Percentiles rank a stretch among this genome's conserved stretches.
These are phyloP conservation scores for Thraustochytrium striatum DNA, from an alignment of 352 stramenopile species.

Conservation along the genomic window DNA sequence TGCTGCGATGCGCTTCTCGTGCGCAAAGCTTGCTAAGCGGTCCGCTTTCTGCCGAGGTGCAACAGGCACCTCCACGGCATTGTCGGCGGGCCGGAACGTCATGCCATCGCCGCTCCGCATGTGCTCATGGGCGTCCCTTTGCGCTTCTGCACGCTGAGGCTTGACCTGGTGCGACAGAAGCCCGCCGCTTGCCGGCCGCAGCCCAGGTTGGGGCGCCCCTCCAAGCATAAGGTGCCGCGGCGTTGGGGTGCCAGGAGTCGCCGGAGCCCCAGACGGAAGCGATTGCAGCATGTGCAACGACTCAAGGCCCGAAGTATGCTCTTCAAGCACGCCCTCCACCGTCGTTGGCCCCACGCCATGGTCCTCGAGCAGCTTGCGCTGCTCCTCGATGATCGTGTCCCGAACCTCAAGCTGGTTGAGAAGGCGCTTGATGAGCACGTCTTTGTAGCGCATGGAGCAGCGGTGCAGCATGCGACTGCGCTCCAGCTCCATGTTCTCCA, in stretches of 20 bases:
- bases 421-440: slow-evolving; percentile 64
- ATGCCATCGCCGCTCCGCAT: too few species aligned
- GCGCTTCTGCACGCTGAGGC: not conserved
- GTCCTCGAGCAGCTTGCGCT: slow-evolving; percentile 58
- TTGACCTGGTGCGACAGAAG: not conserved
- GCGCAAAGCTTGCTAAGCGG: too few species aligned
- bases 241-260: slow-evolving; percentile 26
- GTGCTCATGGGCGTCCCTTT: too few species aligned
- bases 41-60: too few species aligned
- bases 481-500: slow-evolving; percentile 82
- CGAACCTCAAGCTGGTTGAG: slow-evolving; percentile 58
- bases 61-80: too few species aligned
- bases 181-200: not conserved
- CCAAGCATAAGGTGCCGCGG: slow-evolving; percentile 1
- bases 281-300: slow-evolving; percentile 46
- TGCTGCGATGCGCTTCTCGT: too few species aligned
- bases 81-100: too few species aligned
- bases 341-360: slow-evolving; percentile 54
- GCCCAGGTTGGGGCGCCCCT: too few species aligned
- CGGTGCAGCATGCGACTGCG: slow-evolving; percentile 62
- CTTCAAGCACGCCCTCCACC: slow-evolving; percentile 32
- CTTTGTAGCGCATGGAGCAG: slow-evolving; percentile 60
- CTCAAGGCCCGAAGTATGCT: slow-evolving; percentile 32
- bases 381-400: slow-evolving; percentile 64
- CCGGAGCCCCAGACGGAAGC: slow-evolving; percentile 2